A percentile compares a stretch with the other conserved stretches of the same genome.
Conservation (phyloP, 2,329 filamentous ascomycete species). For the Myriosclerotinia curreyana region DNA sequence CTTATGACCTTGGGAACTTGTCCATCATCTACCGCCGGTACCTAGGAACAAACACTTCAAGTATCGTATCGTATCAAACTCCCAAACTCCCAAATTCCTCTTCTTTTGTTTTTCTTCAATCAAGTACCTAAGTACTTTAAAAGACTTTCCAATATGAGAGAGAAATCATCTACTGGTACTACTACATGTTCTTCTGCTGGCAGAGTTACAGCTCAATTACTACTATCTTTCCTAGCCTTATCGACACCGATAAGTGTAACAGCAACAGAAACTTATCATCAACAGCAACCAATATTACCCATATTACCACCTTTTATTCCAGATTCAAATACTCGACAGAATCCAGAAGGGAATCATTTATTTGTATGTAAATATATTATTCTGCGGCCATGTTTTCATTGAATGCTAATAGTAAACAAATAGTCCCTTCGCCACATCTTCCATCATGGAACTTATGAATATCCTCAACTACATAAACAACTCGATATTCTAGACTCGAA, state of each 20-base stretch:
- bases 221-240: conserved; percentile 66
- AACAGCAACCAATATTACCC: conserved; percentile 44
- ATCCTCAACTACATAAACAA: conserved; percentile 74
- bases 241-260: conserved; percentile 46
- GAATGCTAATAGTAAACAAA: conserved; percentile 25
- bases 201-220: conserved; percentile 52
- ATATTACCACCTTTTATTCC: conserved; percentile 36
- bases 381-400: not conserved
- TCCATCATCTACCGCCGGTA: no score
- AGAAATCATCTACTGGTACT: conserved; percentile 22
- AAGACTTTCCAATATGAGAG: conserved; percentile 21
- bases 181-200: conserved; percentile 53
- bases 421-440: conserved; percentile 80
- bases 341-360: conserved; percentile 49
- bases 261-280: conserved; percentile 37
- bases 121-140: no score
- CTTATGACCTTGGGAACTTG: not conserved
- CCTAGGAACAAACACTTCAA: not conserved
- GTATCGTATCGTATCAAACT: not conserved
- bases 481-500: conserved; percentile 63
- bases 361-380: conserved; percentile 49
- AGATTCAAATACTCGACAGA: conserved; percentile 46
- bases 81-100: no score
- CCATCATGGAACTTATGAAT: conserved; percentile 79
- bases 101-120: not conserved